Conservation (phyloP, 2,329 filamentous ascomycete genomes). For the Ascochyta rabiei region DNA sequence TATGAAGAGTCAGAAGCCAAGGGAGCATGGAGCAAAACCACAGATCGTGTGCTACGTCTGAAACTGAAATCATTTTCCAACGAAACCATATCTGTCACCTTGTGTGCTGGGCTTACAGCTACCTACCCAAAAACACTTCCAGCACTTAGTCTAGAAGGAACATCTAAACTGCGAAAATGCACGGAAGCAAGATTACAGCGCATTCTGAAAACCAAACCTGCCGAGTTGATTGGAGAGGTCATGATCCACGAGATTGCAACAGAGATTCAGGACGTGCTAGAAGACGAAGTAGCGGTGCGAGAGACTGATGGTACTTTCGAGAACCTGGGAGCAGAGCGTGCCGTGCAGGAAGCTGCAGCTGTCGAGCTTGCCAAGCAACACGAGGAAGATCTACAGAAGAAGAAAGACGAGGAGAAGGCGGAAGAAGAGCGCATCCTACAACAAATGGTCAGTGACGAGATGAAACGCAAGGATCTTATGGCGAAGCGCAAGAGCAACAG, state of each 20-base stretch:
- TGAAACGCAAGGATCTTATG: conserved; percentile 68
- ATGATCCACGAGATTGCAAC: conserved; percentile 69
- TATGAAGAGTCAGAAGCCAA: conserved; percentile 75
- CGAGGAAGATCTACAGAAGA: conserved; percentile 50
- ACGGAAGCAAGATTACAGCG: conserved; percentile 73
- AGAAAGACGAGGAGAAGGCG: conserved; percentile 55
- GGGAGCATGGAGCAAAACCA: conserved; percentile 88
- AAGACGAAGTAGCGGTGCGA: conserved; percentile 82
- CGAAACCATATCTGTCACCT: conserved; percentile 70
- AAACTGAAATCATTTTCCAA: conserved; percentile 76
- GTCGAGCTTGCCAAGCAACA: conserved; percentile 61
- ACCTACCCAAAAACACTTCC: conserved; percentile 90
- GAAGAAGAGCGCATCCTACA: conserved; percentile 75
- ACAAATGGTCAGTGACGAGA: conserved; percentile 74
- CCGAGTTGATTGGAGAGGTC: conserved; percentile 66
- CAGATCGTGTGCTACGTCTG: conserved; percentile 80
- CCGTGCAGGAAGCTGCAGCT: conserved; percentile 76
- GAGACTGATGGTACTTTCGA: conserved; percentile 77
- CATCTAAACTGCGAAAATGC: conserved; percentile 69
- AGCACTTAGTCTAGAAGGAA: conserved; percentile 70
- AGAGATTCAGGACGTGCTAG: conserved; percentile 71
- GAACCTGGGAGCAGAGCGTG: conserved; percentile 87
- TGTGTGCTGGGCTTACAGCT: conserved; percentile 83
- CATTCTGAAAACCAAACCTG: conserved; percentile 72
- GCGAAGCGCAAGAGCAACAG: conserved; percentile 64